Evolutionary conservation across 2,329 filamentous ascomycete species (phyloP).

Genomic region (Cladosporium phlei): DNA sequence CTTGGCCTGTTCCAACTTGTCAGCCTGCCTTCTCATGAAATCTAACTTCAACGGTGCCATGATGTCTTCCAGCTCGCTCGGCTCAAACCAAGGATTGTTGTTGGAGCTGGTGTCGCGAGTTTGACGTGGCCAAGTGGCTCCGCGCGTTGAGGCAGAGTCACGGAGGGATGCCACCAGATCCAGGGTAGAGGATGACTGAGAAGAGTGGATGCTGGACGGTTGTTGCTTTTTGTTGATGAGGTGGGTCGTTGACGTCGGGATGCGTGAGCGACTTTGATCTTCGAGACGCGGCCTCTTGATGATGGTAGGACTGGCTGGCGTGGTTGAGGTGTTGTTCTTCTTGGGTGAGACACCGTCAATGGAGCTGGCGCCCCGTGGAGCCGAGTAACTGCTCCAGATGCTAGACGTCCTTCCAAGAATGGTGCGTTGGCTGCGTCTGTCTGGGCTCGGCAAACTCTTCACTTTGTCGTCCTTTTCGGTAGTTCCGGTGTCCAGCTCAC

Average conservation of each 20-base stretch:
- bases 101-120: neutral
- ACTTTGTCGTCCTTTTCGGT: neutral
- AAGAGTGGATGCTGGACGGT: constrained; percentile 3
- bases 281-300: neutral
- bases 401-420: constrained; percentile 8
- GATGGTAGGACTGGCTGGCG: too few relatives aligned
- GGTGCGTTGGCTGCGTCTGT: neutral
- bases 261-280: neutral
- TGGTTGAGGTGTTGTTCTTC: too few relatives aligned
- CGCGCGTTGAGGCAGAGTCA: constrained; percentile 15
- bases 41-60: constrained; percentile 28
- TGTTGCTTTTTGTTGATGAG: too few relatives aligned
- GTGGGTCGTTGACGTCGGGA: too few relatives aligned
- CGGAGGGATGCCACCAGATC: neutral
- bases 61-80: constrained; percentile 31
- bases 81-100: constrained; percentile 28
- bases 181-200: neutral
- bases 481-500: neutral
- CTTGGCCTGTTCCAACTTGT: constrained; percentile 53
- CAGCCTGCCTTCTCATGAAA: constrained; percentile 28
- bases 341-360: too few relatives aligned
- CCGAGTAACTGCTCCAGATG: constrained; percentile 9
- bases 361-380: too few relatives aligned
- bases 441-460: constrained; percentile 1
- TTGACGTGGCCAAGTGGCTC: constrained; percentile 10